Conservation (phyloP, 2,329 filamentous ascomycete genomes). For the Phyllachora maydis region DNA sequence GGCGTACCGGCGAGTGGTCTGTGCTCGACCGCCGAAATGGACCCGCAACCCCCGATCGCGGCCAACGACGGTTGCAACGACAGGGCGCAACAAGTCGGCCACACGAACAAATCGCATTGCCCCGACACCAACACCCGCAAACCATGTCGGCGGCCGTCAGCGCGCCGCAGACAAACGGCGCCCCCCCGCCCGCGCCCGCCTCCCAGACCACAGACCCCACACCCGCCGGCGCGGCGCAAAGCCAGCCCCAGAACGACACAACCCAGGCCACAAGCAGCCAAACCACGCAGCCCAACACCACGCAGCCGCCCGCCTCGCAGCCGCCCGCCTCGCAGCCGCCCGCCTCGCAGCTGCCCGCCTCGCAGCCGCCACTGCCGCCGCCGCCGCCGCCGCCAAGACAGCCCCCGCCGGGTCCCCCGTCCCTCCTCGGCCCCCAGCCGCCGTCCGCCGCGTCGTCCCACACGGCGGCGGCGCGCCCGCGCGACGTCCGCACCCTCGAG, state of each 20-base stretch:
- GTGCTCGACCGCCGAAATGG: no score
- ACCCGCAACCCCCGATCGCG: no score
- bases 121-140: no score
- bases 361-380: slow-evolving; percentile 5
- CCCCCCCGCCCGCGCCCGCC: no score
- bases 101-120: no score
- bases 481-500: slow-evolving; percentile 63
- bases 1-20: no score
- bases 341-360: slow-evolving; percentile 4
- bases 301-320: slow-evolving; percentile 6
- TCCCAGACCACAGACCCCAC: slow-evolving; percentile 6
- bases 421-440: slow-evolving; percentile 7
- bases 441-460: slow-evolving; percentile 11
- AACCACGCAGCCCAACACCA: slow-evolving; percentile 10
- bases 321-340: slow-evolving; percentile 4
- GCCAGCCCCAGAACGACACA: no score
- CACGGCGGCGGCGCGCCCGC: slow-evolving; percentile 35
- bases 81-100: no score
- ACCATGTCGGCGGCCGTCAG: no score
- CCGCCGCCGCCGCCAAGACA: no score
- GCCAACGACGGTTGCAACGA: no score
- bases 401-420: no score
- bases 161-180: slow-evolving; percentile 31
- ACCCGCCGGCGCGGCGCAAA: slow-evolving; percentile 2
- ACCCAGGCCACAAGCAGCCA: slow-evolving; percentile 5